Evolutionary conservation across 2,329 filamentous ascomycete genomes (phyloP), one percentile per base, ranked within the genome.

Genomic region (Trichoderma oligosporum): DNA sequence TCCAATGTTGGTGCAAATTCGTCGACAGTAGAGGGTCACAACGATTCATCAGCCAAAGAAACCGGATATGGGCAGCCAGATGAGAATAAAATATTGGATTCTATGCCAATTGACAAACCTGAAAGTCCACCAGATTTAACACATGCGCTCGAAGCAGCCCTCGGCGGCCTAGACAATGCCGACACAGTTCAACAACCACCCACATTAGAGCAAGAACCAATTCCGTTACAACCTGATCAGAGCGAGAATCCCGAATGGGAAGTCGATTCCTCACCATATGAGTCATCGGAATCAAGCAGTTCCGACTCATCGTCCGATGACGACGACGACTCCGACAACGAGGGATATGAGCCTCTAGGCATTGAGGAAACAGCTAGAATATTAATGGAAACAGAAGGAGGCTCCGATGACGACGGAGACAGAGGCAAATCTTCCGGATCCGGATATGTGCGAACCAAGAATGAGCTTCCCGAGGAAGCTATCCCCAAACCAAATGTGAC

Each of bases 281-380:
- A 86, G 66, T 89, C 86, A 0, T 80, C 79, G 0, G 78, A 83
- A 12, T 82, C 81, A 4, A 79, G 76, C 66, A 78, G 73, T 64
- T 85, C 83, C 2, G 82, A 86, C 60, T 81, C 80, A 36, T 82
- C 81, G 0, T 82, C 80, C n/a, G 80, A 81, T 49, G 80, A 83
- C 56, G 60, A 61, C 4, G 80, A 53, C 4, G 81, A 82, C 59
- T 82, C 80, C 2, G 81, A 74, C 38, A 70, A 82, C 53, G 85
- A 84, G 59, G 82, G 82, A 27, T 91, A 91, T 65, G 82, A 88
- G 53, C 79, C 92, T 39, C 77, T 97, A 1, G 86, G 86, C 54
- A 83, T 91, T 2, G 90, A 92, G 66, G 91, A 96, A 69, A 87
- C 89, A 57, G 91, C 89, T 1, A 86, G 87, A 31, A 84, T 96